Evolutionary conservation across 2,329 filamentous ascomycete species (phyloP), one percentile per base, ranked within the genome.

Genomic region (Fonsecaea monophora): DNA sequence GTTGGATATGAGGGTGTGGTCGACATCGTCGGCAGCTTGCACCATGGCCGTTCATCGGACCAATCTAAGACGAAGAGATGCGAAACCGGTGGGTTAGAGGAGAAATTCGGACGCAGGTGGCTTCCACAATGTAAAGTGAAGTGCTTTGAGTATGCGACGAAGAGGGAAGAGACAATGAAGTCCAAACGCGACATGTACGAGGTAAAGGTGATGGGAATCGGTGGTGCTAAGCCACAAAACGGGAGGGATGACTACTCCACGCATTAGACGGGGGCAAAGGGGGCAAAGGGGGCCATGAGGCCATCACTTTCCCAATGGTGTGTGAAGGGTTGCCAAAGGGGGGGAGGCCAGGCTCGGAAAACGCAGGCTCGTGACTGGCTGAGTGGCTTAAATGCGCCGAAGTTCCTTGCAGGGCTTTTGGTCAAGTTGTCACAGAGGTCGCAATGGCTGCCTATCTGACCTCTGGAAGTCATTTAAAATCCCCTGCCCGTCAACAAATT

Each of bases 11-110:
- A 69, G 55, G 53, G 53, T 55, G 42, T 66, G 50, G 18, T 65
- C 59, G 59, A 61, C 63, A 59, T 25, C 42, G 45, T 66, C 66
- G 34, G 56, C 40, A 53, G 50, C 50, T 50, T 62, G 38, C 42
- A 61, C 57, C 66, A 66, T 68, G 59, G 48, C 59, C 64, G 40
- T 50, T 37, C 59, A 53, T 60, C 40, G 53, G 59, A 53, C 42
- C 59, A 57, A 53, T 62, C 38, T 60, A 45, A 42, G 3, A 21
- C 10, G 13, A 15, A 37, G 25, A 21, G 25, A 21, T 37, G 34
- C 50, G 25, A 48, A 55, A 62, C 45, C 59, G 42, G 59, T 61
- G 48, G 18, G 34, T 38, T 61, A 53, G 34, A 61, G 12, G 35
- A 53, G 34, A 25, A 48, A 53, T 61, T 61, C 59, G 59, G 48